A percentile compares a stretch with the other conserved stretches of the same genome.
These are phyloP conservation scores for Penicillium paradoxum DNA, from an alignment of 495 filamentous ascomycete species.

Conservation along the genomic window DNA sequence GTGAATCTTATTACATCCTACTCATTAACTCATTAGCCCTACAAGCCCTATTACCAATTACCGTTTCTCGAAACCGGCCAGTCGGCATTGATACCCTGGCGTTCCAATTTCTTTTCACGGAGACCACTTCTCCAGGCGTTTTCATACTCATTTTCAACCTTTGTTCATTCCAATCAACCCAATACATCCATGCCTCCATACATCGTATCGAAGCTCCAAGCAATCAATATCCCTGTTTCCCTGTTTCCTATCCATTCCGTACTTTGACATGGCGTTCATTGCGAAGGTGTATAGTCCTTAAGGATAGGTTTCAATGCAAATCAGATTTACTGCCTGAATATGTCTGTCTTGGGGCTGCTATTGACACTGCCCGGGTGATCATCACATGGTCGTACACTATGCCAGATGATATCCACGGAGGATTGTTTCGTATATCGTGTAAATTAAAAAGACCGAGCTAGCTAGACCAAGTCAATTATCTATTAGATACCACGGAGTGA, in stretches of 20 bases:
- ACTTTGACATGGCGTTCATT: not conserved
- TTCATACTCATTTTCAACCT: not conserved
- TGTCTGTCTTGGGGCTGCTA: too few species aligned
- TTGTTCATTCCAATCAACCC: not conserved
- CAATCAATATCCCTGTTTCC: not conserved
- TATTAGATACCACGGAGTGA: too few species aligned
- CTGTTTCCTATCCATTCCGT: not conserved
- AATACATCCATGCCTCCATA: not conserved
- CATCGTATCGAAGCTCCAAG: too few species aligned
- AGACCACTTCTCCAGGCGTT: constrained; percentile 8
- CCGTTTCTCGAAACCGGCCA: not conserved
- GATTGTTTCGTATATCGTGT: too few species aligned
- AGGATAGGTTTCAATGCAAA: too few species aligned
- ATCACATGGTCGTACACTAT: too few species aligned
- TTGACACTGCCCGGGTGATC: too few species aligned
- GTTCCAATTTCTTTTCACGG: not conserved
- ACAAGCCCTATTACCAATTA: not conserved
- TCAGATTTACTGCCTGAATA: too few species aligned
- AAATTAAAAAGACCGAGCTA: too few species aligned
- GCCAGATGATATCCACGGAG: too few species aligned
- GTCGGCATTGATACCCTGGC: constrained; percentile 10
- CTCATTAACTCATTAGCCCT: not conserved
- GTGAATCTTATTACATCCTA: not conserved
- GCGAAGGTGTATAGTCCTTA: not conserved
- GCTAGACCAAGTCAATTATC: too few species aligned